These are phyloP conservation scores for Syzygium syzygioides DNA, from an alignment of 441 rosid genomes.

Conservation along the genomic window DNA sequence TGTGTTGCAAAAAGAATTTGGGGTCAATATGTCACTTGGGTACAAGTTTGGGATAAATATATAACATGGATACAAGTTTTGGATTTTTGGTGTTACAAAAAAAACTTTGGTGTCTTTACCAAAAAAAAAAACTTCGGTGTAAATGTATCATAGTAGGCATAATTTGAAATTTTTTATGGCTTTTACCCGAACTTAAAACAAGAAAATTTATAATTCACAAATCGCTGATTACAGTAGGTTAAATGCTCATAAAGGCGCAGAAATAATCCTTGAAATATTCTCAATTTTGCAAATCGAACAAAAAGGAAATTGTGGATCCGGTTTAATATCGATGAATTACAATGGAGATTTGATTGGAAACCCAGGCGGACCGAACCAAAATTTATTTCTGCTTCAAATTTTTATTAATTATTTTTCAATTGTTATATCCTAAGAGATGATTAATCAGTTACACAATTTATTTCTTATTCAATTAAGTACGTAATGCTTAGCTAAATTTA, in stretches of 20 bases:
- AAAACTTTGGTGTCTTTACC: accelerated
- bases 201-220: not conserved
- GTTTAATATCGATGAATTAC: not conserved
- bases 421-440: not conserved
- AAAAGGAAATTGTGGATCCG: not conserved
- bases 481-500: not conserved
- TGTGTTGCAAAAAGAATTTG: no score
- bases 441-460: not conserved
- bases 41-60: not conserved
- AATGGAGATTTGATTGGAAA: not conserved
- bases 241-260: not conserved
- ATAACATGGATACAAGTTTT: not conserved
- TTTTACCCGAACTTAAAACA: not conserved
- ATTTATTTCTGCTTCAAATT: not conserved
- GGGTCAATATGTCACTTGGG: no score
- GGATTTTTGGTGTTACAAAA: not conserved
- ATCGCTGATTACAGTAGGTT: not conserved
- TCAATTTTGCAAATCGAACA: not conserved
- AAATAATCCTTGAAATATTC: not conserved
- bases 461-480: not conserved
- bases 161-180: not conserved
- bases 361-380: not conserved
- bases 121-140: no score
- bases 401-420: no score
- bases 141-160: not conserved